Evolutionary conservation across 371 early-diverging fungal species (phyloP).

Genomic region (Coemansia sp.): DNA sequence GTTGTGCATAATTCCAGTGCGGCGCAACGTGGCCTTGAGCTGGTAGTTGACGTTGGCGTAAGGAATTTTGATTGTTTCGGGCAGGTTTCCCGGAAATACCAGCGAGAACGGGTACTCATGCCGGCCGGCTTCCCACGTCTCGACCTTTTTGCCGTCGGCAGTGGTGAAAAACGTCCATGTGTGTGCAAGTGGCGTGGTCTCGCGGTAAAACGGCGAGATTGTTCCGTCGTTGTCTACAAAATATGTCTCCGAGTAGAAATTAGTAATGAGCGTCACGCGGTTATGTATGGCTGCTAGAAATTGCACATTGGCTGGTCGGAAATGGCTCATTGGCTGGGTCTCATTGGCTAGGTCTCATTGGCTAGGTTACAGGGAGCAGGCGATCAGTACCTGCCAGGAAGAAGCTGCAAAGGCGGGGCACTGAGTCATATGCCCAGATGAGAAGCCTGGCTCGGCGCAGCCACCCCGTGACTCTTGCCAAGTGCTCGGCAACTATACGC

Average conservation of each 20-base stretch:
- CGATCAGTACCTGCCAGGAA: not conserved
- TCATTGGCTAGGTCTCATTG: too few relatives aligned
- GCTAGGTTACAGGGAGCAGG: not conserved
- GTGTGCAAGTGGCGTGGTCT: slow-evolving; percentile 40
- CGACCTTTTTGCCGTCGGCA: slow-evolving; percentile 29
- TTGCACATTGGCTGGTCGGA: not conserved
- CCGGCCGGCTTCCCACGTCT: slow-evolving; percentile 45
- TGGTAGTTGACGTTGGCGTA: slow-evolving; percentile 44
- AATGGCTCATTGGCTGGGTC: too few relatives aligned
- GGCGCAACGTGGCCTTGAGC: slow-evolving; percentile 43
- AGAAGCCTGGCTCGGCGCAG: not conserved
- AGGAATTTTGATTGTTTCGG: slow-evolving; percentile 40
- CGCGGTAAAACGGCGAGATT: slow-evolving; percentile 39
- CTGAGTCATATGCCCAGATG: too few relatives aligned
- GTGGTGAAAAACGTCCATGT: slow-evolving; percentile 42
- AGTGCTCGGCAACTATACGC: not conserved
- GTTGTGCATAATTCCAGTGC: slow-evolving; percentile 39
- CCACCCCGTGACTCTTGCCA: not conserved
- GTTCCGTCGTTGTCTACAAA: slow-evolving; percentile 37
- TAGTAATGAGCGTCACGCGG: not conserved
- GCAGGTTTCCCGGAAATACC: slow-evolving; percentile 41
- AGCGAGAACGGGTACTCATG: slow-evolving; percentile 47
- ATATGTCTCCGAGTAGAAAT: not conserved
- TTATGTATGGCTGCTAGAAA: not conserved
- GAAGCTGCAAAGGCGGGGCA: too few relatives aligned